Percentiles rank a stretch among this genome's conserved stretches.
These are phyloP conservation scores for Boletus mariae DNA, from an alignment of 1,284 basidiomycete genomes.

Conservation along the genomic window DNA sequence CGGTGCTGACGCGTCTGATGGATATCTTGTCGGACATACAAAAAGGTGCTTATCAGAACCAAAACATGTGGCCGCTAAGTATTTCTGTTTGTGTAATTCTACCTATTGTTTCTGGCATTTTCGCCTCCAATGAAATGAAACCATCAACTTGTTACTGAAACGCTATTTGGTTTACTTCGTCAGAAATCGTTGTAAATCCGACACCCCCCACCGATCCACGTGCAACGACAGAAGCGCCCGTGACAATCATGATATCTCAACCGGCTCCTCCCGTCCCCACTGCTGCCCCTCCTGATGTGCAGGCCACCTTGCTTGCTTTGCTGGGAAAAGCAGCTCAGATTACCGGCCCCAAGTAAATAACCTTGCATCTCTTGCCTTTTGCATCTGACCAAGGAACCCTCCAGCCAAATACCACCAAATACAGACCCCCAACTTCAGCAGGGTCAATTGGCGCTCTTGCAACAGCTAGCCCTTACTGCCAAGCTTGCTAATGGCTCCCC, in stretches of 20 bases:
- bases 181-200: conserved; percentile 54
- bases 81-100: conserved; percentile 63
- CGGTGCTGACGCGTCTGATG: conserved; percentile 63
- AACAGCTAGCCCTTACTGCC: conserved; percentile 66
- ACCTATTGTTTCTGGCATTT: conserved; percentile 44
- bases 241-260: conserved; percentile 29
- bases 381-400: conserved; percentile 1
- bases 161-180: conserved; percentile 52
- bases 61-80: conserved; percentile 72
- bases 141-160: conserved; percentile 56
- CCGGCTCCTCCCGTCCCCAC: conserved; percentile 29
- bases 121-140: conserved; percentile 48
- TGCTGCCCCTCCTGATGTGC: conserved; percentile 33
- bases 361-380: neutral
- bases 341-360: conserved; percentile 32
- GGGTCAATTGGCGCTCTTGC: conserved; percentile 64
- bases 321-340: conserved; percentile 56
- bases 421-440: conserved; percentile 44
- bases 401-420: conserved; percentile 65
- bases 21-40: conserved; percentile 59
- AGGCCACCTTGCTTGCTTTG: conserved; percentile 63
- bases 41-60: conserved; percentile 80
- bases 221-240: conserved; percentile 25
- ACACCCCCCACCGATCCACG: conserved; percentile 41
- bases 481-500: conserved; percentile 37